Base-by-base conservation (phyloP, 495 filamentous ascomycete genomes). In the Achaetomiella virescens region DNA sequence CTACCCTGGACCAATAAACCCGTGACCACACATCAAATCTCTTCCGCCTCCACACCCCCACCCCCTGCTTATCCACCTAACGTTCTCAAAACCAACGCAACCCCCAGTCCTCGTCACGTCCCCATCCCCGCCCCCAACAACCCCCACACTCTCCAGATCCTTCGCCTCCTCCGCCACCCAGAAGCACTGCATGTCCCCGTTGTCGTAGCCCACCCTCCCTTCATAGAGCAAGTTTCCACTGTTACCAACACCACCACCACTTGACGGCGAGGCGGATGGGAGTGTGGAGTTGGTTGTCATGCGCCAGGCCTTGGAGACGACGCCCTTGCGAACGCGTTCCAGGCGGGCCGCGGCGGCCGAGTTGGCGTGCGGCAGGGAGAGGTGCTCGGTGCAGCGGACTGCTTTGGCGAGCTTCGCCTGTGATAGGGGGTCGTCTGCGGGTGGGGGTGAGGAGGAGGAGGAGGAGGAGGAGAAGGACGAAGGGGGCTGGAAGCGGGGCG, bases 11-110 rank as follows among this genome's bases (percentile, higher is more conserved):
- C 41, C 11, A 24, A n/a, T 52, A 56, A 12, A 44, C 20, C 38
- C 42, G 36, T 24, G 60, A 51, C 51, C 57, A 57, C 29, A 67
- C 62, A 46, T 55, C 59, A 36, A 25, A 67, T 51, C 36, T 48
- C 57, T 25, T 49, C 31, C 60, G 36, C 27, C 3, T 14, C 36
- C 62, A 59, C 3, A 59, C n/a, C 40, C 21, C 33, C 36, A 22
- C 31, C 6, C 29, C 18, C 17, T 10, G 24, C 46, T 20, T 21
- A 12, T 62, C 59, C 8, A 67, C 37, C 44, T n/a, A n/a, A n/a
- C n/a, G n/a, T n/a, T n/a, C n/a, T n/a, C n/a, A n/a, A n/a, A n/a
- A n/a, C 29, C 27, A 24, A 50, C 22, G 22, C 38, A 44, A 3
- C 29, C 20, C 27, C 33, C 43, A 17, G 40, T 14, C 50, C 24